Conservation (phyloP, 768 basidiomycete genomes). For the Lactarius akahatsu region DNA sequence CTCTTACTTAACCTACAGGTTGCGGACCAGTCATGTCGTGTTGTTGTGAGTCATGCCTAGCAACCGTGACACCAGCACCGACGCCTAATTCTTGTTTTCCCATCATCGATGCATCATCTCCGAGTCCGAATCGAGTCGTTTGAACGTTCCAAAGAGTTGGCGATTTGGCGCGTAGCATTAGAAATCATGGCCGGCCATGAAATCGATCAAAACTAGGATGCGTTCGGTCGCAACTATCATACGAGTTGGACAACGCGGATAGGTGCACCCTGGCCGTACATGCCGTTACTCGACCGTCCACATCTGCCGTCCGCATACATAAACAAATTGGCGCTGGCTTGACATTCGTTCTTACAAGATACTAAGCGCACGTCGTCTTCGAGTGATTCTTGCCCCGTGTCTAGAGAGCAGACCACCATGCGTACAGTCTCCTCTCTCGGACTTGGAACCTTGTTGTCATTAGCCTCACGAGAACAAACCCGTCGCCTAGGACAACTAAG, state of each 20-base stretch:
- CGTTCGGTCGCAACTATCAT: neutral
- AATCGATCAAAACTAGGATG: neutral
- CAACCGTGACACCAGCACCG: neutral
- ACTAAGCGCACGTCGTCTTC: neutral
- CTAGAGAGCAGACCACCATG: neutral
- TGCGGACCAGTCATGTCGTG: neutral
- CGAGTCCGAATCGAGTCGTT: neutral
- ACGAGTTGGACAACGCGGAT: neutral
- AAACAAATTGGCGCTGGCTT: neutral
- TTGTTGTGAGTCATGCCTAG: slow-evolving; percentile 4
- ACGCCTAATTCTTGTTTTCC: neutral
- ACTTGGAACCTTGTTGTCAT: neutral
- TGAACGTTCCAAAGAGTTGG: neutral
- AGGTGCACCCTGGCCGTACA: neutral
- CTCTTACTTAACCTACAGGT: neutral
- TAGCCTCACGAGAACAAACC: neutral
- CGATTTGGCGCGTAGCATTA: neutral
- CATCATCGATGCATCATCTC: too few species aligned
- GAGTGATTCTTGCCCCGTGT: neutral
- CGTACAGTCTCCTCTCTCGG: neutral
- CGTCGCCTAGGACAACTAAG: neutral
- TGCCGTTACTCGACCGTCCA: neutral
- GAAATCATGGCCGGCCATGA: neutral
- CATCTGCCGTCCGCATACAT: neutral
- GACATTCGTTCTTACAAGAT: neutral